These are phyloP conservation scores for Taiozyma onychis DNA, from an alignment of 1,139 yeast genomes.

Conservation along the genomic window DNA sequence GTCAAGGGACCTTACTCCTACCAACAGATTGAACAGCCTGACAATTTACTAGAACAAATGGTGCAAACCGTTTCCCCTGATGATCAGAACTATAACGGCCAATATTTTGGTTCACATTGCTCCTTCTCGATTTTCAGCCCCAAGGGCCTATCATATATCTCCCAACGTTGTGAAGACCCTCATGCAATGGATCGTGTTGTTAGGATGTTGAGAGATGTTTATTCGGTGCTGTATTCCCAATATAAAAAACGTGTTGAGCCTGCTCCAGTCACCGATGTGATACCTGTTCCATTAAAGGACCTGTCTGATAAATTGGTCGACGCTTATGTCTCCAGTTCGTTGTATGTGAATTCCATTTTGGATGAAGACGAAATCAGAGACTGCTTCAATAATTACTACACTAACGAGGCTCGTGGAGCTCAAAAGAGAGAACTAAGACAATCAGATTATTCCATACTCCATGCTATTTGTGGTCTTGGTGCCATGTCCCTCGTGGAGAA, in stretches of 20 bases:
- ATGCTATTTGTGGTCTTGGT: constrained; percentile 2
- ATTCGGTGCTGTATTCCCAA: constrained; percentile 19
- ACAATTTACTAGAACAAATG: constrained; percentile 22
- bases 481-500: constrained; percentile 1
- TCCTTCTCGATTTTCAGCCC: constrained; percentile 33
- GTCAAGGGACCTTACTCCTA: not conserved
- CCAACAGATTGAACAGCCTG: constrained; percentile 1
- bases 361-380: constrained; percentile 1
- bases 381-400: not conserved
- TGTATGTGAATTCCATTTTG: not conserved
- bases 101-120: constrained; percentile 20
- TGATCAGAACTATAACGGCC: constrained; percentile 10
- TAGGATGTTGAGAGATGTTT: constrained; percentile 16
- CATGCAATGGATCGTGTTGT: constrained; percentile 15
- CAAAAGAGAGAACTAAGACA: constrained; percentile 1
- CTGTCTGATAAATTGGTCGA: constrained; percentile 15
- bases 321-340: constrained; percentile 6
- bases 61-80: constrained; percentile 15
- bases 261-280: constrained; percentile 18
- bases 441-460: constrained; percentile 2
- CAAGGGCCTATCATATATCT: constrained; percentile 34
- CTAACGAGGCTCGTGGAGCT: not conserved
- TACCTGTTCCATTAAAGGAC: constrained; percentile 24
- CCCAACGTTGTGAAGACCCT: constrained; percentile 24
- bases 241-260: constrained; percentile 25